These are phyloP conservation scores for Hymenoscyphus scutula DNA, from an alignment of 2,329 filamentous ascomycete genomes.

Conservation along the genomic window DNA sequence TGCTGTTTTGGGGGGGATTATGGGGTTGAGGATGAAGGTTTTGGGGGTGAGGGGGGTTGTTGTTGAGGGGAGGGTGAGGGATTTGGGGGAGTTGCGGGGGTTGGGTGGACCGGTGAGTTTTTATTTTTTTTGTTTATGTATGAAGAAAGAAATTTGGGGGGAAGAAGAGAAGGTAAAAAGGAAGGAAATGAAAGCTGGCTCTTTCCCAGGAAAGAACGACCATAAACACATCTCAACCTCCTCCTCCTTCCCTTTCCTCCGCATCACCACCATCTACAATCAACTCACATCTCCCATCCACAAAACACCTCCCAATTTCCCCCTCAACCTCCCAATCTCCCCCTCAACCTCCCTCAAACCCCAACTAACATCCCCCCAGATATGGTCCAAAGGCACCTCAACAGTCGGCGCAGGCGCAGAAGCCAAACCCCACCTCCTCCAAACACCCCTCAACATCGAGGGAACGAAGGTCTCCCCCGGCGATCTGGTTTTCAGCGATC, in stretches of 20 bases:
- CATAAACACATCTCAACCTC: background rate
- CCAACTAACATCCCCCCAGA: conserved; percentile 33
- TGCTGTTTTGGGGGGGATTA: conserved; percentile 74
- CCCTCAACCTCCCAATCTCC: background rate
- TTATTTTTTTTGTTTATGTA: conserved; percentile 8
- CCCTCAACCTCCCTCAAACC: background rate
- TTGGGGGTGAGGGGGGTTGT: conserved; percentile 60
- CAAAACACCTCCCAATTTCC: background rate
- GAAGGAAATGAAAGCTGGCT: background rate
- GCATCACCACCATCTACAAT: background rate
- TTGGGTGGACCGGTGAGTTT: conserved; percentile 55
- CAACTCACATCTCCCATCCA: too few relatives aligned
- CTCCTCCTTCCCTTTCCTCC: background rate
- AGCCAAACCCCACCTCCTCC: conserved; percentile 53
- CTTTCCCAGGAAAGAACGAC: background rate
- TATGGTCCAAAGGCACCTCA: conserved; percentile 57
- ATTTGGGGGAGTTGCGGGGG: conserved; percentile 57
- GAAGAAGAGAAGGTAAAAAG: too few relatives aligned
- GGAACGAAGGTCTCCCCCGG: conserved; percentile 49
- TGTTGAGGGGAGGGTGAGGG: conserved; percentile 67
- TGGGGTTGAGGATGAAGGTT: conserved; percentile 66
- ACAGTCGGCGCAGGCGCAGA: conserved; percentile 57
- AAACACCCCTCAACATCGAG: conserved; percentile 45
- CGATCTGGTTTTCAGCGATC: conserved; percentile 69
- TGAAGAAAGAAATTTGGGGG: too few relatives aligned